Evolutionary conservation across 2,329 filamentous ascomycete genomes (phyloP), one percentile per base, ranked within the genome.

Genomic region (Aspergillus transmontanensis): DNA sequence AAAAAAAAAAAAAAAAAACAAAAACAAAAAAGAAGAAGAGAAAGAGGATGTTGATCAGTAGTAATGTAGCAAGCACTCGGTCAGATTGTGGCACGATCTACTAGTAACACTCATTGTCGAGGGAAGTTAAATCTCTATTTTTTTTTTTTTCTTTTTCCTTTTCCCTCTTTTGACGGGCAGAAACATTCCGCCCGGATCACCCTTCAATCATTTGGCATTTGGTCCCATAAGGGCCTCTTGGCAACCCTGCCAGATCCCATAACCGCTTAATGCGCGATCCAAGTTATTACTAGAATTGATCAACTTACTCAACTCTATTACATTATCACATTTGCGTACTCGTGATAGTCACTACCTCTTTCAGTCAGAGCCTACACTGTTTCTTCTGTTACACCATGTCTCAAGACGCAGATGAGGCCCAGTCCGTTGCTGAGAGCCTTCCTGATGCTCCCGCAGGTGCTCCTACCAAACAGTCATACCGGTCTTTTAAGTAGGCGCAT

Each of bases 401-500:
- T 50, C 72, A 75, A 26, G 72, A 75, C 59, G 62, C 62, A 3
- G 71, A 72, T 45, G 75, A 75, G 6, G 61, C 69, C 41, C 68
- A 64, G 39, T 71, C 73, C 26, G 62, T 70, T 32, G 67, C 71
- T 26, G 76, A 73, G 58, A 75, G 69, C 65, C 66, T 77, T 45
- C 74, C 73, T 10, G 75, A 78, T 69, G 71, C 72, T 30, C 61
- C 71, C 14, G 65, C 64, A 58, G 72, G 73, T 57, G 63, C 69
- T 70, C 81, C 84, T 70, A 73, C 76, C 61, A 85, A 81, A 77
- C 82, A 80, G 72, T 85, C 81, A 4, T 87, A 89, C 77, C 89
- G 87, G 73, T 90, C 87, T 51, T 90, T 85, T 84, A 93, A 92
- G 86, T 81, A 71, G 67, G 78, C 61, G 30, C 28, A 58, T 45